These are phyloP conservation scores for Rhododendron mucronatum DNA, from an alignment of 148 eudicot genomes.

Conservation along the genomic window DNA sequence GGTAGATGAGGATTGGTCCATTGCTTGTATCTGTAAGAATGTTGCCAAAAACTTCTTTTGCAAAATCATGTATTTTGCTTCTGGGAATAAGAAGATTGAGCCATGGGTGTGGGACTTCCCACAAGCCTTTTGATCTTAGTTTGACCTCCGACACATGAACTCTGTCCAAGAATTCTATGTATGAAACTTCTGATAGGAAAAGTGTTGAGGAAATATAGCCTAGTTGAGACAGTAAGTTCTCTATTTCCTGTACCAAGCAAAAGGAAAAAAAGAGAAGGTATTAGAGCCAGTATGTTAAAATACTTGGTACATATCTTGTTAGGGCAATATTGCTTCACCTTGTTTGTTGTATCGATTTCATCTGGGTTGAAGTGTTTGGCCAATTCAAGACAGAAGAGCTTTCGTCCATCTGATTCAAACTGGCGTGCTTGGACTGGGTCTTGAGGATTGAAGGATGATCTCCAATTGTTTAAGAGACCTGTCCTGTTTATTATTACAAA, in stretches of 20 bases:
- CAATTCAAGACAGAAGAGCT: constrained; percentile 66
- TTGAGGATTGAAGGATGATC: constrained; percentile 71
- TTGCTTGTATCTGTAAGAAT: constrained; percentile 58
- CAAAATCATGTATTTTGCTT: constrained; percentile 55
- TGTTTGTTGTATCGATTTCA: constrained; percentile 24
- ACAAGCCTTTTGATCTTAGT: constrained; percentile 57
- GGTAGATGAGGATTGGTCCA: constrained; percentile 80
- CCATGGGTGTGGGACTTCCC: constrained; percentile 97
- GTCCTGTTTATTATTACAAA: constrained; percentile 60
- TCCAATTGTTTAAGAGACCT: constrained; percentile 74
- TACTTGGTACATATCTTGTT: not conserved
- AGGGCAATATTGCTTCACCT: constrained; percentile 34
- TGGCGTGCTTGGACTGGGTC: constrained; percentile 66
- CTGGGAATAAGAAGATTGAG: constrained; percentile 72
- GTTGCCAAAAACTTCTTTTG: constrained; percentile 58
- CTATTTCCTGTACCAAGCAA: constrained; percentile 46
- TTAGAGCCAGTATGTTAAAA: not conserved
- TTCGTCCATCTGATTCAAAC: constrained; percentile 63
- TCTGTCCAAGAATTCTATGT: constrained; percentile 70
- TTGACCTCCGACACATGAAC: constrained; percentile 72
- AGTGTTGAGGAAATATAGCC: constrained; percentile 67
- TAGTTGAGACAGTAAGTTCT: constrained; percentile 43
- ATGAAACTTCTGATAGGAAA: constrained; percentile 53
- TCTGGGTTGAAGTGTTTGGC: constrained; percentile 54
- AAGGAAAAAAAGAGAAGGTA: not conserved